phyloP scores from a whole-genome alignment of 768 basidiomycete genomes.

The Phaeotremella skinneri region DNA sequence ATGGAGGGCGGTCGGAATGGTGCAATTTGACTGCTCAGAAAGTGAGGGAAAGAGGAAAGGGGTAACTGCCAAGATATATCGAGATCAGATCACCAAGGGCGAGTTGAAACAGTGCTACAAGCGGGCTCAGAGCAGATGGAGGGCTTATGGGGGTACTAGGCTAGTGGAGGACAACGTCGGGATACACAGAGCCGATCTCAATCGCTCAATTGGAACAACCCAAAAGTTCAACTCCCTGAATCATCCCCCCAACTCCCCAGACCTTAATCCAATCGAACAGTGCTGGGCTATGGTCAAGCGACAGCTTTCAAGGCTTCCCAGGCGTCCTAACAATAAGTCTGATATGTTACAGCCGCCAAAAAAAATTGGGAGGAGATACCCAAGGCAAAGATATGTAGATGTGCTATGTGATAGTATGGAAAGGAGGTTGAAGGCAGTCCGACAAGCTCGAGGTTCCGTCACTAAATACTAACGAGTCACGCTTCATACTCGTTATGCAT shows the following conservation, averaged over 20 bases:
- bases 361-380: slow-evolving; percentile 13
- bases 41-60: slow-evolving; percentile 11
- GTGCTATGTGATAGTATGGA: background rate
- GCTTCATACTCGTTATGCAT: background rate
- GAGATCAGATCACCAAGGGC: slow-evolving; percentile 16
- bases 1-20: slow-evolving; percentile 16
- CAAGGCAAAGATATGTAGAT: slow-evolving; percentile 12
- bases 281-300: slow-evolving; percentile 8
- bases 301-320: slow-evolving; percentile 6
- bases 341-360: slow-evolving; percentile 8
- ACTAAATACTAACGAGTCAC: background rate
- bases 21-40: slow-evolving; percentile 4
- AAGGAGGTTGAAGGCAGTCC: background rate
- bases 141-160: slow-evolving; percentile 8
- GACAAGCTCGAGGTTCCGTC: background rate
- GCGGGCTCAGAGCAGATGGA: slow-evolving; percentile 3
- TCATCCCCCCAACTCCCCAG: slow-evolving; percentile 7
- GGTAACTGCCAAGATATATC: slow-evolving; percentile 11
- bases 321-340: slow-evolving; percentile 11
- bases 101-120: slow-evolving; percentile 4
- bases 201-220: background rate
- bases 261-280: slow-evolving; percentile 6
- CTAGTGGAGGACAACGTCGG: slow-evolving; percentile 6
- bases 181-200: background rate
- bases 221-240: slow-evolving; percentile 2